Evolutionary conservation across 345 rosid species (phyloP).

Genomic region (Rhodamnia argentea): DNA sequence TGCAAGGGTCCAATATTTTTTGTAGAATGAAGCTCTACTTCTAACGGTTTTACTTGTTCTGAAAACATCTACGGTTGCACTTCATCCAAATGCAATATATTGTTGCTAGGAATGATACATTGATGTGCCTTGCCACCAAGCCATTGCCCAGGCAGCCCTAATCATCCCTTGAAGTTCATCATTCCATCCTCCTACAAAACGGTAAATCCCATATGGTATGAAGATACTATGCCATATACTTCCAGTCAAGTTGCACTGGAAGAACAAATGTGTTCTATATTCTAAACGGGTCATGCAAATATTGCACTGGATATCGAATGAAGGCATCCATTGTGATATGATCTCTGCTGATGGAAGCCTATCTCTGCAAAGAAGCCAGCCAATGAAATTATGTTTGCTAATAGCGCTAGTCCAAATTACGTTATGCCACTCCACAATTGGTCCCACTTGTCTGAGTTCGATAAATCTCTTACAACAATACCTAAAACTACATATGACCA

Average conservation of each 20-base stretch:
- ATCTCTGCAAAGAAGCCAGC: background rate
- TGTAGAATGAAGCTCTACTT: no score
- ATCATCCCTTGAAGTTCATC: background rate
- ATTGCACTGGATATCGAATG: background rate
- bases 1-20: no score
- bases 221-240: background rate
- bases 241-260: background rate
- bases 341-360: background rate
- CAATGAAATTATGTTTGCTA: background rate
- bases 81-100: background rate
- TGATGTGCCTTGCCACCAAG: background rate
- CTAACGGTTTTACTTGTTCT: background rate
- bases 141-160: background rate
- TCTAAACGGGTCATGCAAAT: background rate
- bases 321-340: accelerated
- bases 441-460: background rate
- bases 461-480: background rate
- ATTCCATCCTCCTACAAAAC: background rate
- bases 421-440: background rate
- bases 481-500: background rate
- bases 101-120: accelerated
- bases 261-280: background rate
- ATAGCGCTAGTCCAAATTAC: accelerated
- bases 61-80: accelerated
- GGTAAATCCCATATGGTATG: background rate